Evolutionary conservation across 371 early-diverging fungal species (phyloP), one percentile per base, ranked within the genome.

Genomic region (Gilbertella persicaria): DNA sequence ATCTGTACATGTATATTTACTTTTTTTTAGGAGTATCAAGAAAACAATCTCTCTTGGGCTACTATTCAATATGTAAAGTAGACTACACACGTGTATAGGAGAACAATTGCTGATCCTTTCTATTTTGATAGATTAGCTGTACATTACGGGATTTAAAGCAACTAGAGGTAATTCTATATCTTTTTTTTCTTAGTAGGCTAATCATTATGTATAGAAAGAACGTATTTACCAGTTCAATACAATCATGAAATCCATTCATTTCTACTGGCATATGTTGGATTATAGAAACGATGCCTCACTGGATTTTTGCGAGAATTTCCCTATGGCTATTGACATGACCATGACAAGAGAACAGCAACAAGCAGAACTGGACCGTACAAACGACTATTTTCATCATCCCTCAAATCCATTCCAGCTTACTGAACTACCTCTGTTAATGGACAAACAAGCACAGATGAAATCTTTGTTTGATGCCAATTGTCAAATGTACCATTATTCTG

Each of bases 41-140:
- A 54, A 24, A 52, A 35, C 20, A 58, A 66, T 57, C 41, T 67
- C 13, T 63, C 60, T 49, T 63, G 67, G 67, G 67, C 64, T 4
- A 64, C 57, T 12, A 40, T 67, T n/a, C 67, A 67, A 57, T 50
- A 49, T 29, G 67, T 67, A 60, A 63, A 19, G 17, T n/a, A n/a
- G n/a, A n/a, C 42, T 25, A 33, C 29, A 45, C 35, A 30, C n/a
- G 39, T 23, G n/a, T 12, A 35, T 37, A 14, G 28, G 19, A 23
- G 6, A 8, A 12, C 20, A n/a, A 13, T 36, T 13, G n/a, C 19
- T 30, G 16, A 21, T 24, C 20, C 20, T 14, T 12, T 28, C 39
- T 28, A 9, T 41, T 48, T 20, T 47, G 9, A 30, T 54, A 66
- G 66, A 58, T 66, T n/a, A 67, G 63, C 14, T 67, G 63, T 19